Evolutionary conservation across 2,329 filamentous ascomycete genomes (phyloP).

Genomic region (Curvularia eragrostidis): DNA sequence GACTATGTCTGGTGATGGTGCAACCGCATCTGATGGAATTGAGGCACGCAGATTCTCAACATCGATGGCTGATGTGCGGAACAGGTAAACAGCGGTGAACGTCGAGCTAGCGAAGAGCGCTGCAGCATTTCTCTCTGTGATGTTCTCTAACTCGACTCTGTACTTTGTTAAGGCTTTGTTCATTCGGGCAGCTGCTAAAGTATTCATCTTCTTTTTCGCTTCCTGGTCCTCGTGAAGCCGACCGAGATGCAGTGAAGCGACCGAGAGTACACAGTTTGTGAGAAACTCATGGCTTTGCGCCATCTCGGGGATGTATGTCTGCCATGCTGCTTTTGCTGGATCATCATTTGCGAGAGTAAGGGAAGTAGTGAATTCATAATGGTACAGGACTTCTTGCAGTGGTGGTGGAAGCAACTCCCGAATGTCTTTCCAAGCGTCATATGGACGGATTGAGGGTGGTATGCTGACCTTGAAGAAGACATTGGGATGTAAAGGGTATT

Average conservation of each 20-base stretch:
- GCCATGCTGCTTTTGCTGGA: constrained; percentile 44
- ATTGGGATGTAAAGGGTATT: background rate
- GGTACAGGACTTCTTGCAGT: constrained; percentile 39
- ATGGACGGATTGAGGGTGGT: constrained; percentile 30
- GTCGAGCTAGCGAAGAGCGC: constrained; percentile 50
- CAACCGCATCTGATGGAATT: constrained; percentile 25
- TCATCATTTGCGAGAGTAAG: constrained; percentile 40
- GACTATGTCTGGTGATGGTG: constrained; percentile 29
- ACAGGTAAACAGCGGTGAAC: constrained; percentile 45
- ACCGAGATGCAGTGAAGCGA: constrained; percentile 56
- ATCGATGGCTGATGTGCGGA: constrained; percentile 42
- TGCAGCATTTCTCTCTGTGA: constrained; percentile 52
- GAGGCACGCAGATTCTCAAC: constrained; percentile 39
- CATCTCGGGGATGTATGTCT: constrained; percentile 43
- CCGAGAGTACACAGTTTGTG: constrained; percentile 54
- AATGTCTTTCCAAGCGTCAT: constrained; percentile 40
- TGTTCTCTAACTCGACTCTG: constrained; percentile 37
- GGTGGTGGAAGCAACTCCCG: constrained; percentile 32
- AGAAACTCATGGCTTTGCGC: constrained; percentile 54
- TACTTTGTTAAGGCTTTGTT: constrained; percentile 44
- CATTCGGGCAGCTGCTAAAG: constrained; percentile 42
- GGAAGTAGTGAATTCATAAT: constrained; percentile 45
- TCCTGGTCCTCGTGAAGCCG: constrained; percentile 42
- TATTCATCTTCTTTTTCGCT: constrained; percentile 35
- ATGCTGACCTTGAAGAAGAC: constrained; percentile 23